Evolutionary conservation across 129 eudicot species (phyloP), one percentile per base, ranked within the genome.

Genomic region (Smallanthus sonchifolius): DNA sequence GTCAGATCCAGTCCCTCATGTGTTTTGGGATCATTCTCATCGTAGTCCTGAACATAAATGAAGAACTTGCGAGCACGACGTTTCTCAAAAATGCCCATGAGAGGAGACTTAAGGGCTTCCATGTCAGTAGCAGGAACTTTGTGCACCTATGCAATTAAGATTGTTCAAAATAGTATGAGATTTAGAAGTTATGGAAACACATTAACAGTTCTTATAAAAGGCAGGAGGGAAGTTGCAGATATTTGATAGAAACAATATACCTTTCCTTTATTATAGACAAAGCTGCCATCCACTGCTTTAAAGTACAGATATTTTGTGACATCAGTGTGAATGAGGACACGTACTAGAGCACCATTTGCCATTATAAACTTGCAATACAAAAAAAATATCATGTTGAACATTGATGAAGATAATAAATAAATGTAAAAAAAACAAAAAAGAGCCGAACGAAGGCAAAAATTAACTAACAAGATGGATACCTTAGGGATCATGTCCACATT

Each of bases 281-380:
- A 93, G 80, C 97, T 90, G 13, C 98, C 98, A 90, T 93, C 98
- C 72, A 93, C 97, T 37, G 98, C 97, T 83, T 93, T 93, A 54
- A 93, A 93, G 75, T 80, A 87, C 65, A 93, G 76, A 71, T 93
- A 90, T 49, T 93, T 93, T 38, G 98, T 93, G 52, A 93, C 98
- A 80, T 93, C 92, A 15, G 98, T 93, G 83, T 93, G 98, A 82
- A 93, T 93, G 45, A 93, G 98, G 45, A 88, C 96, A 62, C 98
- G 87, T 16, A 93, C 97, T 51, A 93, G 89, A 77, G 92, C 89
- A 78, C 98, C 98, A 83, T 90, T 93, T 60, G 95, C 98, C 98
- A 93, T 93, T 13, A 93, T 90, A 71, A 66, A 93, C 98, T 89
- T 77, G 34, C 19, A 65, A 76, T 65, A 84, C 30, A 19, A 57